Conservation (phyloP, 2,329 filamentous ascomycete species). For the Pseudocercospora pini-densiflorae region DNA sequence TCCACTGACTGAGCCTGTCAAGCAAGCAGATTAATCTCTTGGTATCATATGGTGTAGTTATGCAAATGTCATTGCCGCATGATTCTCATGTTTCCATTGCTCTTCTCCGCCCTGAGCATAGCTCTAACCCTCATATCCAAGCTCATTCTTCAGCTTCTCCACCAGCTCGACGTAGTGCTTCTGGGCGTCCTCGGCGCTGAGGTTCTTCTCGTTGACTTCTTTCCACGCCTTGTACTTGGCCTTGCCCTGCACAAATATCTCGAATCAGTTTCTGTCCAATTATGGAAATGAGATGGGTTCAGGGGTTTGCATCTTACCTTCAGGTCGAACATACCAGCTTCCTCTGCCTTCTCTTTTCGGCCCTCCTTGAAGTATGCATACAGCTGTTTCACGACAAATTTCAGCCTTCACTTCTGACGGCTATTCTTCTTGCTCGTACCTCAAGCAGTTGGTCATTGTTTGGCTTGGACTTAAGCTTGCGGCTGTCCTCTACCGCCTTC, state of each 20-base stretch:
- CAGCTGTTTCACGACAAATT: constrained; percentile 51
- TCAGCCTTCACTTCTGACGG: not conserved
- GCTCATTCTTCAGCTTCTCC: constrained; percentile 70
- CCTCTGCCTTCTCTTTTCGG: constrained; percentile 41
- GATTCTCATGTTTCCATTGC: not conserved
- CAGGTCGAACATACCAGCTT: constrained; percentile 72
- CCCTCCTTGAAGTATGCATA: constrained; percentile 55
- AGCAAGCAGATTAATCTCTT: not conserved
- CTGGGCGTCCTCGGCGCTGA: constrained; percentile 71
- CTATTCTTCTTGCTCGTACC: constrained; percentile 36
- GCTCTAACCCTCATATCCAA: constrained; percentile 66
- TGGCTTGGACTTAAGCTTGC: constrained; percentile 70
- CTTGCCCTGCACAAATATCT: constrained; percentile 54
- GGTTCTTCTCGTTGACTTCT: constrained; percentile 66
- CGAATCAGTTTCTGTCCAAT: not conserved
- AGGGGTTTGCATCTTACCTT: constrained; percentile 55
- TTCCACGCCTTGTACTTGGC: constrained; percentile 81
- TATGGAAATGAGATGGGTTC: not conserved
- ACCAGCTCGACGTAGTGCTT: constrained; percentile 75
- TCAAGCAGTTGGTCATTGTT: constrained; percentile 67
- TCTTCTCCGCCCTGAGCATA: not conserved
- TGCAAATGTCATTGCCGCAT: constrained; percentile 6
- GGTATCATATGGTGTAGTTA: constrained; percentile 1
- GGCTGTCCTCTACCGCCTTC: constrained; percentile 70
- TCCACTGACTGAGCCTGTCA: not conserved